These are phyloP conservation scores for Globisporangium alternatum DNA, from an alignment of 352 stramenopile genomes.

Conservation along the genomic window DNA sequence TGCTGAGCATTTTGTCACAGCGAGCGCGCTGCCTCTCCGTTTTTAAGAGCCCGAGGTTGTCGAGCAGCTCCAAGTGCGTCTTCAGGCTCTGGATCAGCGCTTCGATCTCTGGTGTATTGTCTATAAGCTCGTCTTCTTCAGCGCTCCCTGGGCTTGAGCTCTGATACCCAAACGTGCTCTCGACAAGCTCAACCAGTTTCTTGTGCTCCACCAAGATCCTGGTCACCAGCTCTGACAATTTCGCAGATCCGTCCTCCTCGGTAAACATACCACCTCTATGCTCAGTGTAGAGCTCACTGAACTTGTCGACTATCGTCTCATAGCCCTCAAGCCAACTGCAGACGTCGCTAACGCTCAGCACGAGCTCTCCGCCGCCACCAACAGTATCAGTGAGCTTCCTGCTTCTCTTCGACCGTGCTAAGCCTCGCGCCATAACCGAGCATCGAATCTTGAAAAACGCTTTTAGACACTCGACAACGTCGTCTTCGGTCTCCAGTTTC, in stretches of 20 bases:
- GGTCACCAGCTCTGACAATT: background rate
- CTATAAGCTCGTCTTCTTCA: background rate
- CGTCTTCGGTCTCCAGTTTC: slow-evolving; percentile 27
- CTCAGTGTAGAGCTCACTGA: background rate
- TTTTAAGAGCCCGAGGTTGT: slow-evolving; percentile 3
- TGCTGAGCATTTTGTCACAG: background rate
- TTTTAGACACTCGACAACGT: slow-evolving; percentile 38
- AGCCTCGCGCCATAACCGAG: background rate
- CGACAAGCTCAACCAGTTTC: background rate
- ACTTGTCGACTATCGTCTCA: slow-evolving; percentile 18
- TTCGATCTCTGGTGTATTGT: background rate
- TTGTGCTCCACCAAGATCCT: background rate
- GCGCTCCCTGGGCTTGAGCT: background rate
- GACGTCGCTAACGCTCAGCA: slow-evolving; percentile 25
- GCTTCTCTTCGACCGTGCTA: background rate
- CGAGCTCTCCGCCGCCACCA: background rate
- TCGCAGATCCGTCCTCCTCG: background rate
- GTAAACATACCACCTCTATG: background rate
- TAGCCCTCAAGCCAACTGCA: slow-evolving; percentile 24
- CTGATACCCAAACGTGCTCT: background rate
- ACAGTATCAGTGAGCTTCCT: background rate
- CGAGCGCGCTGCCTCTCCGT: background rate
- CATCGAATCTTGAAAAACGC: slow-evolving; percentile 34
- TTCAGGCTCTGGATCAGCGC: background rate
- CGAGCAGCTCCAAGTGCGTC: background rate